These are phyloP conservation scores for Athelia sp. DNA, from an alignment of 1,284 basidiomycete genomes.

Conservation along the genomic window DNA sequence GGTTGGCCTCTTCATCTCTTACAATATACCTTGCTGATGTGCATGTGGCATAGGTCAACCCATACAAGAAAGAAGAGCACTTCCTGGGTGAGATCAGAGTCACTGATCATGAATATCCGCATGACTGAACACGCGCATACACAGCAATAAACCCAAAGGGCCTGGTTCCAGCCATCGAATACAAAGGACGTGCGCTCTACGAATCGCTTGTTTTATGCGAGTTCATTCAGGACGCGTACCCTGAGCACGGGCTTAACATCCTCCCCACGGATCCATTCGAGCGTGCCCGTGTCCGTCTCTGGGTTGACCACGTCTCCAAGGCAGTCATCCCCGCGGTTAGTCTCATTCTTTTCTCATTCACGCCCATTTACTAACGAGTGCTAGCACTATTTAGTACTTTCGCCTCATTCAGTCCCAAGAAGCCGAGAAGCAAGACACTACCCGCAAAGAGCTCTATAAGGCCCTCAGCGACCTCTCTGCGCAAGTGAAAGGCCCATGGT, in stretches of 20 bases:
- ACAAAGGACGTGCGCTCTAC: conserved; percentile 51
- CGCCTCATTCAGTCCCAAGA: conserved; percentile 52
- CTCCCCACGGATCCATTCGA: conserved; percentile 45
- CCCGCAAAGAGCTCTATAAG: conserved; percentile 38
- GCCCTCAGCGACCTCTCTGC: conserved; percentile 41
- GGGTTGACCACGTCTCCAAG: conserved; percentile 51
- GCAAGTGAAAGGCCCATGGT: conserved; percentile 54
- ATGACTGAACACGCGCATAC: background rate
- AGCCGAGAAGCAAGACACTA: conserved; percentile 39
- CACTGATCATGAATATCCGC: background rate
- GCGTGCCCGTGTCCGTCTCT: conserved; percentile 45
- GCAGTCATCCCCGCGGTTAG: conserved; percentile 46
- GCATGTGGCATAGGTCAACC: no score
- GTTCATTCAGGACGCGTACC: conserved; percentile 57
- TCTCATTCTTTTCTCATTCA: no score
- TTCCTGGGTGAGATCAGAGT: conserved; percentile 39
- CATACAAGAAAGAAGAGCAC: conserved; percentile 64
- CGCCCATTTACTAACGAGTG: no score
- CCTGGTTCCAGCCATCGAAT: conserved; percentile 59
- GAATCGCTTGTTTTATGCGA: conserved; percentile 58
- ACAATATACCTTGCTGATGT: no score
- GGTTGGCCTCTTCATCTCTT: no score
- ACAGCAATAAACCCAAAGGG: conserved; percentile 63
- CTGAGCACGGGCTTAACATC: conserved; percentile 37
- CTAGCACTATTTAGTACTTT: no score